Evolutionary conservation across 192 early-diverging fungal species (phyloP).

Genomic region (Entomortierella chlamydospora): DNA sequence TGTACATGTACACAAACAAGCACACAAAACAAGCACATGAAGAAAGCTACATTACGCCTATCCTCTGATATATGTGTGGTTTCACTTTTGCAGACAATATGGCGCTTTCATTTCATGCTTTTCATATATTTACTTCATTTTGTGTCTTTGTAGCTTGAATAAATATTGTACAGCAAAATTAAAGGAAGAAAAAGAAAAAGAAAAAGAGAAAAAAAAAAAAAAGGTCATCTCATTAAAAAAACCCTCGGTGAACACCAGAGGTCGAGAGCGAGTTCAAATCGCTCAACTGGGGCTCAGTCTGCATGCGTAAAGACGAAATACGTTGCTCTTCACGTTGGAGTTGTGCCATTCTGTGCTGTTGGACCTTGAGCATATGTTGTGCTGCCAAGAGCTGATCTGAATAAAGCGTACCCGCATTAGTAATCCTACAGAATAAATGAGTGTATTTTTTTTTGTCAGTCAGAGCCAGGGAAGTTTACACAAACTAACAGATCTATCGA

Average conservation of each 20-base stretch:
- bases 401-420: conserved; percentile 42
- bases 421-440: conserved; percentile 9
- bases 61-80: too few species aligned
- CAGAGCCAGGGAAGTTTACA: background rate
- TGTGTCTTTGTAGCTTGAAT: too few species aligned
- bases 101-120: too few species aligned
- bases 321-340: conserved; percentile 44
- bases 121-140: background rate
- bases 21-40: too few species aligned
- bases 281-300: conserved; percentile 20
- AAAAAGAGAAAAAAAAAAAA: background rate
- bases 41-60: too few species aligned
- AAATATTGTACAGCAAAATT: background rate
- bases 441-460: background rate
- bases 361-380: conserved; percentile 41
- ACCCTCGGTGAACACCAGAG: conserved; percentile 24
- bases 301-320: conserved; percentile 28
- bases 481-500: background rate
- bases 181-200: background rate
- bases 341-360: conserved; percentile 51
- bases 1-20: too few species aligned
- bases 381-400: conserved; percentile 49
- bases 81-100: too few species aligned
- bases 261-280: conserved; percentile 24
- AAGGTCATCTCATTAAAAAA: conserved; percentile 8